phyloP scores from a whole-genome alignment of 1,284 basidiomycete species.

The Athelia sp. region DNA sequence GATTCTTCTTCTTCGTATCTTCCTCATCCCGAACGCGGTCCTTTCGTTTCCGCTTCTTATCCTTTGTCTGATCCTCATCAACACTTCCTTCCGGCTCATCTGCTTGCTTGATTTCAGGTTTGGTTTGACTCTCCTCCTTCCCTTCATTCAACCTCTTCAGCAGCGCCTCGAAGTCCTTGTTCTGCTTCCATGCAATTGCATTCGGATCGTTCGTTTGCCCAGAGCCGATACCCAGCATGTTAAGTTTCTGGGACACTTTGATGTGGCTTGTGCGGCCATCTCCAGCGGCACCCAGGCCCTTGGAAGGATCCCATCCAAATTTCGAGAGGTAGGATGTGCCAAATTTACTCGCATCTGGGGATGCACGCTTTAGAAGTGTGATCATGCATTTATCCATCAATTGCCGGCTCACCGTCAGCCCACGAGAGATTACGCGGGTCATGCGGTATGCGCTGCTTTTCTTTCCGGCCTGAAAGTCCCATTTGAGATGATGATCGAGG shows the following conservation, averaged over 20 bases:
- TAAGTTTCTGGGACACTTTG: slow-evolving; percentile 73
- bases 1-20: slow-evolving; percentile 15
- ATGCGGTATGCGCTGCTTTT: slow-evolving; percentile 47
- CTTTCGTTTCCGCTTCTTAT: slow-evolving; percentile 15
- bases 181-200: slow-evolving; percentile 79
- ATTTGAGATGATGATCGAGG: slow-evolving; percentile 26
- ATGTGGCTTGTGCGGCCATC: slow-evolving; percentile 68
- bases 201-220: slow-evolving; percentile 58
- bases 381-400: not conserved
- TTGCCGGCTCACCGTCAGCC: slow-evolving; percentile 57
- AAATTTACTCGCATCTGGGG: slow-evolving; percentile 71
- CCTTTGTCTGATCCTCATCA: slow-evolving; percentile 19
- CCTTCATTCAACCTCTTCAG: slow-evolving; percentile 53
- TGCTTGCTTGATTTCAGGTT: slow-evolving; percentile 5
- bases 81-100: slow-evolving; percentile 11
- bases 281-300: slow-evolving; percentile 64
- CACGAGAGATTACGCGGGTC: slow-evolving; percentile 65
- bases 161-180: slow-evolving; percentile 70
- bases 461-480: slow-evolving; percentile 49
- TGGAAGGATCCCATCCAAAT: slow-evolving; percentile 73
- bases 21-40: slow-evolving; percentile 17
- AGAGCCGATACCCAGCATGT: slow-evolving; percentile 78
- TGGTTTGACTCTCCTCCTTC: slow-evolving; percentile 9
- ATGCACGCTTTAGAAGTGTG: too few relatives aligned
- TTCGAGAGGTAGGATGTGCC: slow-evolving; percentile 74